phyloP scores from a whole-genome alignment of 805 yeast genomes.

The Candida coleopterorum region DNA sequence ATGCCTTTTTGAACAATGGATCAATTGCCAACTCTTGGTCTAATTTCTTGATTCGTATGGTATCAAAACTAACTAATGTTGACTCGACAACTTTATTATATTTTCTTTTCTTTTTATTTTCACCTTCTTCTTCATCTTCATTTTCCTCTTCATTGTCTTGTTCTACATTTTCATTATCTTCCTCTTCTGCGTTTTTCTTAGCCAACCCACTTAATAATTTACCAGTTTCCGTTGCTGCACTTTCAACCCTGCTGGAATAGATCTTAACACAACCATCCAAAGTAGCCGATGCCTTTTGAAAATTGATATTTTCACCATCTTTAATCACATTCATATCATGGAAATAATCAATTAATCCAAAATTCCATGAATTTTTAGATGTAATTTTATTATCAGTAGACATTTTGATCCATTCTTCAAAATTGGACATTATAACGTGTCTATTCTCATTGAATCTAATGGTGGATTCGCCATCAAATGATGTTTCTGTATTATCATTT shows the following conservation, averaged over 20 bases:
- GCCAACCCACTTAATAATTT: conserved; percentile 74
- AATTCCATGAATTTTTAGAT: conserved; percentile 45
- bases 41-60: conserved; percentile 48
- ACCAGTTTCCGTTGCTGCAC: conserved; percentile 89
- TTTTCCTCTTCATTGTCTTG: conserved; percentile 16
- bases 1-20: conserved; percentile 69
- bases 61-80: conserved; percentile 48
- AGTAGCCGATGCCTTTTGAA: conserved; percentile 87
- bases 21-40: conserved; percentile 66
- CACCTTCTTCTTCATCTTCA: conserved; percentile 14
- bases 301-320: conserved; percentile 57
- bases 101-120: conserved; percentile 22
- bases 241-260: conserved; percentile 85
- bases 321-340: conserved; percentile 44
- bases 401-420: conserved; percentile 48
- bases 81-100: conserved; percentile 35
- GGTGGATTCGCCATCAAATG: conserved; percentile 30
- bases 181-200: conserved; percentile 20
- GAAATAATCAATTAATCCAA: conserved; percentile 48
- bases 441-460: conserved; percentile 39
- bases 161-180: conserved; percentile 18
- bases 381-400: conserved; percentile 48
- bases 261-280: conserved; percentile 93
- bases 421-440: conserved; percentile 38
- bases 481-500: conserved; percentile 14